Percentiles rank a stretch among this genome's conserved stretches.
Evolutionary conservation across 2,329 filamentous ascomycete genomes (phyloP).

Genomic region (Onygenales sp.): DNA sequence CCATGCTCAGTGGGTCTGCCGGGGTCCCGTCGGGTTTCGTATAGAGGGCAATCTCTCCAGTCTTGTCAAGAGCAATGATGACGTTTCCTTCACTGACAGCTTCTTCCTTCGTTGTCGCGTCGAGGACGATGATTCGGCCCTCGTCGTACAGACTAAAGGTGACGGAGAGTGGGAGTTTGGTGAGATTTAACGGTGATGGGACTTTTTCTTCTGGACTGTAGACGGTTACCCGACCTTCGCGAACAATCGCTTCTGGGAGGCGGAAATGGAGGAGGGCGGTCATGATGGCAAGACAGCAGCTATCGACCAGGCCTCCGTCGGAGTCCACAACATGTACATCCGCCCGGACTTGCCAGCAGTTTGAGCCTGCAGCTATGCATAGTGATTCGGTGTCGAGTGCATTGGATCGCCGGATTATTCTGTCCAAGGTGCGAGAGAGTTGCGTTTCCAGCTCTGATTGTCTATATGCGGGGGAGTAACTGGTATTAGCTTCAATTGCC

Average conservation of each 20-base stretch:
- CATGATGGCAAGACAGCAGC: constrained; percentile 75
- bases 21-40: constrained; percentile 80
- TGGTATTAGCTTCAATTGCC: neutral
- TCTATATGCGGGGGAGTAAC: constrained; percentile 28
- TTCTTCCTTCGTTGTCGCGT: constrained; percentile 42
- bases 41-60: constrained; percentile 84
- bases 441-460: constrained; percentile 77
- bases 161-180: constrained; percentile 85
- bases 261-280: constrained; percentile 85
- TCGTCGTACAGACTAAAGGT: constrained; percentile 72
- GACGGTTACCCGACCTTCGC: constrained; percentile 74
- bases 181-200: constrained; percentile 78
- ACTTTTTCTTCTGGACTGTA: constrained; percentile 79
- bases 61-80: constrained; percentile 74
- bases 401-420: constrained; percentile 82
- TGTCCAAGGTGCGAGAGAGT: constrained; percentile 81
- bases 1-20: constrained; percentile 66
- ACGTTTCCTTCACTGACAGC: constrained; percentile 55
- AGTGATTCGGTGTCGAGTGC: constrained; percentile 93
- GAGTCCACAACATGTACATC: constrained; percentile 87
- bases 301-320: constrained; percentile 83
- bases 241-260: constrained; percentile 78
- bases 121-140: constrained; percentile 34
- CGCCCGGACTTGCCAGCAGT: constrained; percentile 84
- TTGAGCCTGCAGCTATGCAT: constrained; percentile 81